phyloP scores from a whole-genome alignment of 2,329 filamentous ascomycete species.

The Coniochaeta ligniaria region DNA sequence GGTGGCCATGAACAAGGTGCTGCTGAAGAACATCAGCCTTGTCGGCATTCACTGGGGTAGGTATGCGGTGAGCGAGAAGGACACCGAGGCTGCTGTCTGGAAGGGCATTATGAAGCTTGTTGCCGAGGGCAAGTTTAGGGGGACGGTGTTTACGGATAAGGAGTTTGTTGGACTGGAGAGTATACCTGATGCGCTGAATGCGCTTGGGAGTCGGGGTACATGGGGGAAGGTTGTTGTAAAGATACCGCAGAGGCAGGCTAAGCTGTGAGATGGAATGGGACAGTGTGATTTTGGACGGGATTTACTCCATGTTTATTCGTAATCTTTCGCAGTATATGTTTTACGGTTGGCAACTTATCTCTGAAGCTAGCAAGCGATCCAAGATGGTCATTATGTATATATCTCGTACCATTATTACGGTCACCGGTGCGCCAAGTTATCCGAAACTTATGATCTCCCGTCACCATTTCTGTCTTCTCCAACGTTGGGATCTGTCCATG shows the following conservation, averaged over 20 bases:
- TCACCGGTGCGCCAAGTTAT: not conserved
- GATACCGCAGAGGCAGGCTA: constrained; percentile 61
- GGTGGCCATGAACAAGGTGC: constrained; percentile 82
- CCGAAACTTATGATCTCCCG: not conserved
- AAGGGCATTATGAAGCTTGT: constrained; percentile 74
- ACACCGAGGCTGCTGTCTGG: constrained; percentile 70
- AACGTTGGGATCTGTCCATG: not conserved
- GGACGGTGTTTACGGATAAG: constrained; percentile 76
- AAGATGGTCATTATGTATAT: not conserved
- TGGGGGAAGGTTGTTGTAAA: constrained; percentile 97
- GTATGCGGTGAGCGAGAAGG: constrained; percentile 67
- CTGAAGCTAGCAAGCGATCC: not conserved
- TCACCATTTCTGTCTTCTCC: not conserved
- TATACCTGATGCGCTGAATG: constrained; percentile 68
- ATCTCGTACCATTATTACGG: not conserved
- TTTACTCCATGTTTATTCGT: not conserved
- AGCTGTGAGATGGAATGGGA: constrained; percentile 30
- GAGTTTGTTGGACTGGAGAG: constrained; percentile 77
- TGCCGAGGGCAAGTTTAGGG: constrained; percentile 67
- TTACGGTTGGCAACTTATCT: not conserved
- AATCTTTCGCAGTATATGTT: not conserved
- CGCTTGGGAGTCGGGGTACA: constrained; percentile 72
- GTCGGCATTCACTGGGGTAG: constrained; percentile 90
- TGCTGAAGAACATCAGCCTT: constrained; percentile 88
- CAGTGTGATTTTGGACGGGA: not conserved